Evolutionary conservation across 768 basidiomycete species (phyloP).

Genomic region (Hygrophoropsis aurantiaca): DNA sequence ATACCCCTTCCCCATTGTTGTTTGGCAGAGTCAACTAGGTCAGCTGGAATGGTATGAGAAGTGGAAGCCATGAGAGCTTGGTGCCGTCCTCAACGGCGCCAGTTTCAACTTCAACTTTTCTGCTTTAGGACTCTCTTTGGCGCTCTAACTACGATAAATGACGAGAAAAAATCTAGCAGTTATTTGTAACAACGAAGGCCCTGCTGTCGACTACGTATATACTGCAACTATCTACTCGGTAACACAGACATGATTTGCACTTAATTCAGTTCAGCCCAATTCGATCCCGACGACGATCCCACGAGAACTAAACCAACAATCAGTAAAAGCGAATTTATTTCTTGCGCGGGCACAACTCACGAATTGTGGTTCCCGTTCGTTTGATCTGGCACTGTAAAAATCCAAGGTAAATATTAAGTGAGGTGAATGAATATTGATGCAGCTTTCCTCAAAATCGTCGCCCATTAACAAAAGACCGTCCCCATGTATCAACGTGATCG

Average conservation of each 20-base stretch:
- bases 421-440: neutral
- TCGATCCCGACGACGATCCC: conserved; percentile 21
- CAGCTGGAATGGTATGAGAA: neutral
- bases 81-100: conserved; percentile 7
- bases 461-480: conserved; percentile 37
- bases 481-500: conserved; percentile 39
- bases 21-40: conserved; percentile 11
- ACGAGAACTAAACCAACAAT: conserved; percentile 24
- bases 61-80: conserved; percentile 25
- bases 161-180: neutral
- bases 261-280: too few relatives aligned
- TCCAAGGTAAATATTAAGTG: neutral
- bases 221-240: too few relatives aligned
- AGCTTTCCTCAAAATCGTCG: conserved; percentile 41
- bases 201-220: too few relatives aligned
- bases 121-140: conserved; percentile 26
- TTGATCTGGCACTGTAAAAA: conserved; percentile 23
- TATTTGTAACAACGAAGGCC: too few relatives aligned
- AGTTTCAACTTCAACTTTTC: conserved; percentile 15
- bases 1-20: conserved; percentile 46
- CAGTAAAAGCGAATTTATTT: conserved; percentile 5
- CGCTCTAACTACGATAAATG: conserved; percentile 29
- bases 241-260: too few relatives aligned
- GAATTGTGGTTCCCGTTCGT: conserved; percentile 28
- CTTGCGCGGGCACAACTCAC: conserved; percentile 23